Evolutionary conservation across 345 rosid species (phyloP).

Genomic region (Isatis tinctoria): DNA sequence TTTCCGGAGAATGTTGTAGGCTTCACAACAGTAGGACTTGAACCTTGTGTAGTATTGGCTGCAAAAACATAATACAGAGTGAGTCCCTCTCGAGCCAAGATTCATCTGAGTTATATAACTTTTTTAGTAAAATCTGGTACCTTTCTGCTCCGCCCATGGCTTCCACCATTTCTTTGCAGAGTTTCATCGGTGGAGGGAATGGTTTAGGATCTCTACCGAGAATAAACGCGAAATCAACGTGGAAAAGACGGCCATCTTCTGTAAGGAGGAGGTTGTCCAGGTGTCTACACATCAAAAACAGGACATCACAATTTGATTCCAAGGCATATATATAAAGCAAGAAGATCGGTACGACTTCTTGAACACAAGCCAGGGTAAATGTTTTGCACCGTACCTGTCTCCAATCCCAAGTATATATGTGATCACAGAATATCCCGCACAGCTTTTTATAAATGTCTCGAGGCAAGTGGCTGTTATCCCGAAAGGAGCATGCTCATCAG

Average conservation of each 20-base stretch:
- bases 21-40: slow-evolving; percentile 98
- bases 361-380: neutral
- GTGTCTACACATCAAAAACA: slow-evolving; percentile 51
- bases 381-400: slow-evolving; percentile 60
- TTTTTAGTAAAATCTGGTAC: slow-evolving; percentile 29
- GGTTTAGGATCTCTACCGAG: slow-evolving; percentile 99
- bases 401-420: slow-evolving; percentile 97
- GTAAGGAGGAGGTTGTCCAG: slow-evolving; percentile 95
- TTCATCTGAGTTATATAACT: neutral
- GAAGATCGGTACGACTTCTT: neutral
- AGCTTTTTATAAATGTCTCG: slow-evolving; percentile 94
- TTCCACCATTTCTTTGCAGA: slow-evolving; percentile 99
- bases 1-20: slow-evolving; percentile 98
- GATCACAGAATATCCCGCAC: slow-evolving; percentile 98
- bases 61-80: slow-evolving; percentile 31
- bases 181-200: slow-evolving; percentile 99
- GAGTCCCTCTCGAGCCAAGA: neutral
- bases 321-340: neutral
- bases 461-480: slow-evolving; percentile 95
- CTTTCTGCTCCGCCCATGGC: slow-evolving; percentile 99
- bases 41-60: slow-evolving; percentile 95
- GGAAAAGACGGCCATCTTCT: slow-evolving; percentile 95
- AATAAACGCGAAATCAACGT: slow-evolving; percentile 95
- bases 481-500: slow-evolving; percentile 93
- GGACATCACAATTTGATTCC: neutral